Evolutionary conservation across 1,139 yeast species (phyloP), one percentile per base, ranked within the genome.

Genomic region (Scheffersomyces segobiensis): DNA sequence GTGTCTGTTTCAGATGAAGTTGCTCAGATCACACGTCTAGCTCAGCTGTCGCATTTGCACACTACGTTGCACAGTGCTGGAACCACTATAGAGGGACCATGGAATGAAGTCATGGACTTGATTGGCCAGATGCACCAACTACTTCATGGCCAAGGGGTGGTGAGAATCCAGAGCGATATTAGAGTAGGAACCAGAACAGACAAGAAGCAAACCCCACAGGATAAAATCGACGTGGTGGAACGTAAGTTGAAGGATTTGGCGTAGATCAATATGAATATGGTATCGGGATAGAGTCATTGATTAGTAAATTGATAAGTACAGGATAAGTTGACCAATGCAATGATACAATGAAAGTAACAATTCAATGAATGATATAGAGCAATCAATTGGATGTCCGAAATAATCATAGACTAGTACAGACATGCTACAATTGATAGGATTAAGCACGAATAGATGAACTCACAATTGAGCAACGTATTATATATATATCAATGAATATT

Each of bases 21-120:
- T 49, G 86, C 96, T 18, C 79, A 82, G 53, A 86, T 89, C 50
- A 93, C 92, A 60, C 77, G 82, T 52, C 73, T 86, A 55, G 86
- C 92, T 32, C 80, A 87, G 58, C 80, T 79, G 17, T 85, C 90
- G 20, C 86, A 83, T 5, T 77, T 92, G 57, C 81, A 85, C 56
- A 86, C 89, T 59, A 86, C 91, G 0, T 77, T 92, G 63, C 97
- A 92, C 73, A 88, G 95, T 63, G 97, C 97, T 1, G 97, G 97
- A 5, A 91, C 97, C 10, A 91, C 97, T 5, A 88, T 91, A 67
- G 90, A 89, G 66, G 97, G 97, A 0, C 93, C 93, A n/a, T 92
- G 97, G 97, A 86, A 87, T 67, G 91, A 89, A 57, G 97, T 92
- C 2, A 89, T 87, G 85, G 84, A 80, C 42, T 75, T 90, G 57